A percentile compares a stretch with the other conserved stretches of the same genome.
Conservation (phyloP, 208 protist species). For the Crithidia mellificae region DNA sequence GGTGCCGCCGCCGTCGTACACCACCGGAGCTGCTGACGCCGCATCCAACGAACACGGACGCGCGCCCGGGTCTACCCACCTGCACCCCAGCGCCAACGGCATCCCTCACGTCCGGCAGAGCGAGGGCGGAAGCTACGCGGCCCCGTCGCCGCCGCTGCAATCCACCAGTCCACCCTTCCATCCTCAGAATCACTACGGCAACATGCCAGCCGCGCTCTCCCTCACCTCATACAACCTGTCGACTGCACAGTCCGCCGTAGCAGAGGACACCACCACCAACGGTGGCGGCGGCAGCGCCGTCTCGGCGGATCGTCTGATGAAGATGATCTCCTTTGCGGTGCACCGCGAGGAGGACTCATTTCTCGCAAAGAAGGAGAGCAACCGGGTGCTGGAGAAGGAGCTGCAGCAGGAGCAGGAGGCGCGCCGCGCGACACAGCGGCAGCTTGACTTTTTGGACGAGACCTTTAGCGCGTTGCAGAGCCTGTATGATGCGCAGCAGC, state of each 20-base stretch:
- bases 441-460: conserved; percentile 33
- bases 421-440: conserved; percentile 28
- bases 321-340: conserved; percentile 56
- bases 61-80: background rate
- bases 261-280: conserved; percentile 7
- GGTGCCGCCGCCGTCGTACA: conserved; percentile 10
- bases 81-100: conserved; percentile 4
- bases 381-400: conserved; percentile 66
- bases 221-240: conserved; percentile 22
- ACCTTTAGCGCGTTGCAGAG: conserved; percentile 19
- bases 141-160: conserved; percentile 16
- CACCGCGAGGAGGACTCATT: conserved; percentile 59
- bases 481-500: conserved; percentile 25
- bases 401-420: conserved; percentile 46
- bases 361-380: conserved; percentile 63
- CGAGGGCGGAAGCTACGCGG: conserved; percentile 6
- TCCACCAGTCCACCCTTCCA: conserved; percentile 25
- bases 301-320: conserved; percentile 48
- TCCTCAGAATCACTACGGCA: conserved; percentile 27
- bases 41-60: conserved; percentile 13
- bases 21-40: conserved; percentile 6
- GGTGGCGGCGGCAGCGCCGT: conserved; percentile 17
- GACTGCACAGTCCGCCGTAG: conserved; percentile 3
- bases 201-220: conserved; percentile 16
- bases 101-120: conserved; percentile 1